Evolutionary conservation across 2,329 filamentous ascomycete genomes (phyloP).

Genomic region (Botrytis pseudocinerea): DNA sequence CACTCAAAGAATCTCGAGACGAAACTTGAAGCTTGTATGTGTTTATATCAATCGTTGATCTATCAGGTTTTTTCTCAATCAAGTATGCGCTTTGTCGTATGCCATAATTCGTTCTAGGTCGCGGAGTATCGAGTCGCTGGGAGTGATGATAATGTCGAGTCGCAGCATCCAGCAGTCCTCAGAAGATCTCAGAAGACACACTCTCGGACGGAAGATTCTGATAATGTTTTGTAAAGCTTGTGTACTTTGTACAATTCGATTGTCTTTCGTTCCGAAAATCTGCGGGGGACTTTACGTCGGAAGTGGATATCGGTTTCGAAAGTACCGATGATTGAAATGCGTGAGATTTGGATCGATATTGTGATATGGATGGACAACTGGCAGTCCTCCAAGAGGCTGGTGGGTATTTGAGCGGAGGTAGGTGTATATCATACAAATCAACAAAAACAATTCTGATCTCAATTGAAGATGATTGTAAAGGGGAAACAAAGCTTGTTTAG

Average conservation of each 20-base stretch:
- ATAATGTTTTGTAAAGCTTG: conserved; percentile 2
- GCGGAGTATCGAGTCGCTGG: neutral
- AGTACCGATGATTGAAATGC: conserved; percentile 5
- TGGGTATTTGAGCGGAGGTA: neutral
- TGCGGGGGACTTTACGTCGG: conserved; percentile 3
- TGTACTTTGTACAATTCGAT: conserved; percentile 6
- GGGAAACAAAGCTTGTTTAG: neutral
- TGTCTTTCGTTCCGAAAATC: conserved; percentile 16
- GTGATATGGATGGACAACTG: neutral
- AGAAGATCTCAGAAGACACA: neutral
- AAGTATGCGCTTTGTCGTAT: neutral
- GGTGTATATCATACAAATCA: neutral
- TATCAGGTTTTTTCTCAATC: neutral
- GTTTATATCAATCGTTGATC: neutral
- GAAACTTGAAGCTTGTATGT: neutral
- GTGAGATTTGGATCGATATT: neutral
- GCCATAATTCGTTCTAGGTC: neutral
- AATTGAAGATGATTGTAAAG: neutral
- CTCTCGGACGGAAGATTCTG: neutral
- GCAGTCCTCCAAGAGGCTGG: neutral
- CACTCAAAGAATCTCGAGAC: neutral
- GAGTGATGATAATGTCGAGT: neutral
- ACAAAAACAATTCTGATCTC: neutral
- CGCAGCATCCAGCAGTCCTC: neutral
- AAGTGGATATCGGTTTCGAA: conserved; percentile 6